phyloP scores from a whole-genome alignment of 148 eudicot genomes.

The Fagopyrum tataricum region DNA sequence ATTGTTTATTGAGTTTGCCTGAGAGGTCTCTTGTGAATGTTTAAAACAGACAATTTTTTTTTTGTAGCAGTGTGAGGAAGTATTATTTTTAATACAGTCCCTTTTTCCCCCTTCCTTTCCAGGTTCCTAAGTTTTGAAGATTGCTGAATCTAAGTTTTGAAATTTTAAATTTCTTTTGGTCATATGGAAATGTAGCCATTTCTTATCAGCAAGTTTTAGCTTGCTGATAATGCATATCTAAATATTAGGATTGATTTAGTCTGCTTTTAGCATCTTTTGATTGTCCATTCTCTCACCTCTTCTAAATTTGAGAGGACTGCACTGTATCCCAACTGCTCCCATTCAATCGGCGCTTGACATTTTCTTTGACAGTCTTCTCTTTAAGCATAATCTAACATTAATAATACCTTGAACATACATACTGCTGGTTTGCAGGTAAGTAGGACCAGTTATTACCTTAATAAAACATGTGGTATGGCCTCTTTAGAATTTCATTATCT shows the following conservation, averaged over 20 bases:
- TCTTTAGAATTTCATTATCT: too few relatives aligned
- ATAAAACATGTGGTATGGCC: background rate
- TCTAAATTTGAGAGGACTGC: background rate
- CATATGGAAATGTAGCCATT: background rate
- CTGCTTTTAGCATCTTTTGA: background rate
- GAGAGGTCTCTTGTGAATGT: conserved; percentile 6
- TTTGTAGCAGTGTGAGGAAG: background rate
- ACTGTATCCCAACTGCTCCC: too few relatives aligned
- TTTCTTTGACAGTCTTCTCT: background rate
- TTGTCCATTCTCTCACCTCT: background rate
- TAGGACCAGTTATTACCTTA: background rate
- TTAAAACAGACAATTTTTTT: background rate
- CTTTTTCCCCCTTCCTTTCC: background rate
- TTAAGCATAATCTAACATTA: background rate
- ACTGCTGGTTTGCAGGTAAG: conserved; percentile 6
- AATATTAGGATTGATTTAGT: background rate
- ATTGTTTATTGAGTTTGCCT: background rate
- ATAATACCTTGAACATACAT: background rate
- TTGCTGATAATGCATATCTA: background rate
- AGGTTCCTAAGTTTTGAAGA: background rate
- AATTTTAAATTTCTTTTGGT: background rate
- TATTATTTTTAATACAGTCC: background rate
- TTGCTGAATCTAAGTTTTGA: background rate
- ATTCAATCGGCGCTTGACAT: background rate
- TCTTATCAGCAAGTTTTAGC: background rate